Conservation (phyloP, 164 flowering plant species). For the Pachysandra terminalis region DNA sequence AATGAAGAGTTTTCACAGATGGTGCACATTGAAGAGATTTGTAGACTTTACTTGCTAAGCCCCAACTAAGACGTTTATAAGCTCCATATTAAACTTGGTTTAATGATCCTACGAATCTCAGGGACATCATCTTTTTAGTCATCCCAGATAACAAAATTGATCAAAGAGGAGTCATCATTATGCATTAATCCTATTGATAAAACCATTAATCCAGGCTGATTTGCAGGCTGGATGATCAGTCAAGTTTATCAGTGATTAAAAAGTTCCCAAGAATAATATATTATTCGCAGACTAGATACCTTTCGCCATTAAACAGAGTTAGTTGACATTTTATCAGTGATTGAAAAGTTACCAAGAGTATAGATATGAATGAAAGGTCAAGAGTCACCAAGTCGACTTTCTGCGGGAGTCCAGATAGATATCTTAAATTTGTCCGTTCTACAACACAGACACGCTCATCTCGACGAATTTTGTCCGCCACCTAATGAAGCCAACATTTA, state of each 20-base stretch:
- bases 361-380: constrained; percentile 96
- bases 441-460: constrained; percentile 80
- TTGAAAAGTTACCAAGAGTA: constrained; percentile 68
- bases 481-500: constrained; percentile 37
- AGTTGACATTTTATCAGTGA: background rate
- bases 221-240: background rate
- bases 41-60: background rate
- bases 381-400: constrained; percentile 94
- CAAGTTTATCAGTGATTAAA: too few species aligned
- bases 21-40: background rate
- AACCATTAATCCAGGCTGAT: background rate
- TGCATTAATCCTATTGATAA: background rate
- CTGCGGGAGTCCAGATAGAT: constrained; percentile 83
- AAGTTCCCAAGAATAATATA: too few species aligned
- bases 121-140: background rate
- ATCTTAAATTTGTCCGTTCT: constrained; percentile 90
- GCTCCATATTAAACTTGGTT: background rate
- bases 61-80: background rate
- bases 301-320: background rate
- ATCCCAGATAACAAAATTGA: background rate
- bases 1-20: background rate
- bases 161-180: background rate
- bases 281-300: too few species aligned
- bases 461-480: constrained; percentile 85
- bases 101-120: background rate